Conservation (phyloP, 345 rosid species). For the Lepidium didymum region DNA sequence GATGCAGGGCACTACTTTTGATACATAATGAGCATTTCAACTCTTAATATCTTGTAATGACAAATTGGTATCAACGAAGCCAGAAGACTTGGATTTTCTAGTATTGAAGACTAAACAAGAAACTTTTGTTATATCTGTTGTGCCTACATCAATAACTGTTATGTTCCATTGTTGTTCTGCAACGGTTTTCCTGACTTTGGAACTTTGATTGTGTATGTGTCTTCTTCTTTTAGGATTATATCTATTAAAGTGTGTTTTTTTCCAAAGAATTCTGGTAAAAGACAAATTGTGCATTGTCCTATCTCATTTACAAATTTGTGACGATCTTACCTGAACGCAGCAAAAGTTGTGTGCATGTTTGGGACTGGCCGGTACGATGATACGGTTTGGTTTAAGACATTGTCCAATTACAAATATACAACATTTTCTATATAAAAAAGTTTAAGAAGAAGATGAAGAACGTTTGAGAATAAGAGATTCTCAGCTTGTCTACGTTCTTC, state of each 20-base stretch:
- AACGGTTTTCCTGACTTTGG: neutral
- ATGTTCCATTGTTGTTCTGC: neutral
- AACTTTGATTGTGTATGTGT: neutral
- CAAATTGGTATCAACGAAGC: neutral
- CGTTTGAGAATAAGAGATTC: slow-evolving; percentile 1
- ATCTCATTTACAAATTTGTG: neutral
- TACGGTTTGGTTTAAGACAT: neutral
- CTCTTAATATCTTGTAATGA: too few species aligned
- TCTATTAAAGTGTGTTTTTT: neutral
- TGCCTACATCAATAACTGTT: neutral
- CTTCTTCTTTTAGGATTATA: neutral
- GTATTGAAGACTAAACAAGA: neutral
- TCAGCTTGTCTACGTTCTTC: neutral
- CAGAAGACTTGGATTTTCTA: neutral
- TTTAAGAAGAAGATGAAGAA: neutral
- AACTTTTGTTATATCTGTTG: neutral
- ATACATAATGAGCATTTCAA: too few species aligned
- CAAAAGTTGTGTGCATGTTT: neutral
- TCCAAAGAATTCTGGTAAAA: neutral
- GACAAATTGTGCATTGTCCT: neutral
- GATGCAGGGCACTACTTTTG: neutral
- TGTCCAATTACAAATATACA: neutral
- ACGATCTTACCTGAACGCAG: neutral
- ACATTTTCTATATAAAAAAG: neutral
- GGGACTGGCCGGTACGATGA: neutral